Percentiles rank a stretch among this genome's conserved stretches.
These are phyloP conservation scores for Monosporascus sp. DNA, from an alignment of 2,329 filamentous ascomycete species.

Conservation along the genomic window DNA sequence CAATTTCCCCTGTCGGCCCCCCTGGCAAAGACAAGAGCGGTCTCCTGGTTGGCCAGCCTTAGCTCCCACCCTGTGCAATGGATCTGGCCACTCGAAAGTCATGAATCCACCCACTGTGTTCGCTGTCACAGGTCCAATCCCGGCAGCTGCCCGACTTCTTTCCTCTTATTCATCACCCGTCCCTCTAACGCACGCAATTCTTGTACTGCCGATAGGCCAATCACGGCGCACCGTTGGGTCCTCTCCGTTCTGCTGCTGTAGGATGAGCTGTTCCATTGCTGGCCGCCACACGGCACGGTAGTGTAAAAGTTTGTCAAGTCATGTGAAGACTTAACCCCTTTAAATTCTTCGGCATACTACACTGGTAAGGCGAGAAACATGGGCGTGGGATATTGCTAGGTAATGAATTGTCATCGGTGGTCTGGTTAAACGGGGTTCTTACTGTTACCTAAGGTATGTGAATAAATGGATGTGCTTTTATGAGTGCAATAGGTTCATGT, in stretches of 20 bases:
- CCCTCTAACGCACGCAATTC: not conserved
- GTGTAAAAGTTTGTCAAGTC: not conserved
- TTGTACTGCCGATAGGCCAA: not conserved
- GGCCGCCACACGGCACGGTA: not conserved
- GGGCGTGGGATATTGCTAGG: too few relatives aligned
- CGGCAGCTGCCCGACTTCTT: not conserved
- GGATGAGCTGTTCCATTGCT: not conserved
- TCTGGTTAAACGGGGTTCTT: too few relatives aligned
- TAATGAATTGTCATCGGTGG: too few relatives aligned
- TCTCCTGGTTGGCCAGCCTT: not conserved
- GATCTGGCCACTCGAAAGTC: not conserved
- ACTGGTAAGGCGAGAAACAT: too few relatives aligned
- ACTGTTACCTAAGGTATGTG: too few relatives aligned
- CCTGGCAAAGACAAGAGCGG: not conserved
- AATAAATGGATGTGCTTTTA: too few relatives aligned
- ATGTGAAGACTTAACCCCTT: not conserved
- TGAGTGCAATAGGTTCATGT: too few relatives aligned
- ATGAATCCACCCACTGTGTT: not conserved
- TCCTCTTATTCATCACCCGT: not conserved
- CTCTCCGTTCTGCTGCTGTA: not conserved
- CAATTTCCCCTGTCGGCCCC: not conserved
- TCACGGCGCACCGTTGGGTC: not conserved
- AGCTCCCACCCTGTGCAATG: not conserved
- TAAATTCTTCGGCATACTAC: too few relatives aligned
- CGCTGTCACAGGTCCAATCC: not conserved